Evolutionary conservation across 768 basidiomycete species (phyloP).

Genomic region (Amanita phalloides): DNA sequence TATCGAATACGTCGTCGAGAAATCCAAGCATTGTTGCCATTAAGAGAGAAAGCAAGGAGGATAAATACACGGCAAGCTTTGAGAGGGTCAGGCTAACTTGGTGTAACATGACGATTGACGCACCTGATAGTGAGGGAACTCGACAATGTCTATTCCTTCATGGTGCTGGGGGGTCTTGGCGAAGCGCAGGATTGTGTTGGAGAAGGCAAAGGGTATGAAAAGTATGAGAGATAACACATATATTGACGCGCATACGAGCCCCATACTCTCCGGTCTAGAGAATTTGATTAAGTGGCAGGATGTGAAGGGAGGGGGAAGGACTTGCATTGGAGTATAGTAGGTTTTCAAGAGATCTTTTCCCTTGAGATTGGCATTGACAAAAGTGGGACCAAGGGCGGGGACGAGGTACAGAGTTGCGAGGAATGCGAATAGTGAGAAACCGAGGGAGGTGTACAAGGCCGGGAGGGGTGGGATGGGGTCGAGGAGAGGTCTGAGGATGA

Average conservation of each 20-base stretch:
- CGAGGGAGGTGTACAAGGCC: constrained; percentile 67
- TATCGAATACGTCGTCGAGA: constrained; percentile 95
- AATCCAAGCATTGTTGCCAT: constrained; percentile 94
- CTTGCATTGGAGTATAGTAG: constrained; percentile 62
- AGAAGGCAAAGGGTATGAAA: constrained; percentile 95
- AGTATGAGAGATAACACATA: constrained; percentile 83
- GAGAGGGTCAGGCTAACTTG: neutral
- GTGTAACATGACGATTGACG: constrained; percentile 11
- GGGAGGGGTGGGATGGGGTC: constrained; percentile 62
- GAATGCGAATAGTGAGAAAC: constrained; percentile 79
- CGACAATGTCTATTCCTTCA: constrained; percentile 55
- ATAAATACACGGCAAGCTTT: constrained; percentile 86
- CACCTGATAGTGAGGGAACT: constrained; percentile 75
- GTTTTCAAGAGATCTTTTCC: constrained; percentile 85
- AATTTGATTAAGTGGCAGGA: neutral
- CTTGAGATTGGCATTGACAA: constrained; percentile 72
- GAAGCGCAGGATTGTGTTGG: constrained; percentile 48
- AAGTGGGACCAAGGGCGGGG: constrained; percentile 73
- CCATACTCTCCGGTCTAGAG: constrained; percentile 90
- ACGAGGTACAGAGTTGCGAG: constrained; percentile 66
- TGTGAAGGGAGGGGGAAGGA: constrained; percentile 7
- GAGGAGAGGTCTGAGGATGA: constrained; percentile 60
- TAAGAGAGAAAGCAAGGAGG: constrained; percentile 83
- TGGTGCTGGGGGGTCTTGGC: constrained; percentile 28
- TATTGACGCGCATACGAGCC: constrained; percentile 80